Conservation (phyloP, 2,329 filamentous ascomycete genomes). For the Hypoxylon sp. region DNA sequence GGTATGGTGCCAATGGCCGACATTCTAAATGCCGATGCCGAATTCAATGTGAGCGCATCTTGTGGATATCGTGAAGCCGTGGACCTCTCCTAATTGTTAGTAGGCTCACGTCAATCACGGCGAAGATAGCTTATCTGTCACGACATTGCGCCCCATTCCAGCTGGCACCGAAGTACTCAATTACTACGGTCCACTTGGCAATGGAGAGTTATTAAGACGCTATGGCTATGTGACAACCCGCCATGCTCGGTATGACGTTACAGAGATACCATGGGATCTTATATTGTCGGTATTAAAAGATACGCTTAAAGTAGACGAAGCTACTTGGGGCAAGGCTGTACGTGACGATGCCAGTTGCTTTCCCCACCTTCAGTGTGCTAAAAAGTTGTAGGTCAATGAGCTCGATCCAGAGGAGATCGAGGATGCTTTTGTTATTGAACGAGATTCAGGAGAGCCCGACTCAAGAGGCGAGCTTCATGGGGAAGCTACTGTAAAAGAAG, state of each 20-base stretch:
- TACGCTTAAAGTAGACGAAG: conserved; percentile 57
- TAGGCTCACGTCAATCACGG: conserved; percentile 70
- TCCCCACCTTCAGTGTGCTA: conserved; percentile 36
- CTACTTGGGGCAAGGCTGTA: conserved; percentile 61
- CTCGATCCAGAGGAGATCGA: conserved; percentile 79
- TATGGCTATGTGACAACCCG: conserved; percentile 90
- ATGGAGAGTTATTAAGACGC: conserved; percentile 84
- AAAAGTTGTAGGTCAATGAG: conserved; percentile 56
- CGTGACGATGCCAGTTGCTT: conserved; percentile 43
- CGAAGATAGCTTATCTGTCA: conserved; percentile 75
- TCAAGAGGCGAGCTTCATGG: conserved; percentile 62
- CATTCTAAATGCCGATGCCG: conserved; percentile 88
- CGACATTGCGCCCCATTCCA: conserved; percentile 76
- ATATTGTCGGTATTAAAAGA: conserved; percentile 65
- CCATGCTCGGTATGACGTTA: conserved; percentile 85
- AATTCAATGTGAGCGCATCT: conserved; percentile 78
- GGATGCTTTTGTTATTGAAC: conserved; percentile 79
- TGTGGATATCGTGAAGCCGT: not conserved
- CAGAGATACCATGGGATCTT: conserved; percentile 78
- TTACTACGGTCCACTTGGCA: conserved; percentile 88
- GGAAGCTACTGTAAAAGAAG: conserved; percentile 57
- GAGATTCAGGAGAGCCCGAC: conserved; percentile 67
- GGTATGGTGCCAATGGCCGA: conserved; percentile 95
- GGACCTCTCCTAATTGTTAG: conserved; percentile 11
- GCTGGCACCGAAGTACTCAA: conserved; percentile 86